Evolutionary conservation across 208 protist genomes (phyloP).

Genomic region (Naegleria gruberi): DNA sequence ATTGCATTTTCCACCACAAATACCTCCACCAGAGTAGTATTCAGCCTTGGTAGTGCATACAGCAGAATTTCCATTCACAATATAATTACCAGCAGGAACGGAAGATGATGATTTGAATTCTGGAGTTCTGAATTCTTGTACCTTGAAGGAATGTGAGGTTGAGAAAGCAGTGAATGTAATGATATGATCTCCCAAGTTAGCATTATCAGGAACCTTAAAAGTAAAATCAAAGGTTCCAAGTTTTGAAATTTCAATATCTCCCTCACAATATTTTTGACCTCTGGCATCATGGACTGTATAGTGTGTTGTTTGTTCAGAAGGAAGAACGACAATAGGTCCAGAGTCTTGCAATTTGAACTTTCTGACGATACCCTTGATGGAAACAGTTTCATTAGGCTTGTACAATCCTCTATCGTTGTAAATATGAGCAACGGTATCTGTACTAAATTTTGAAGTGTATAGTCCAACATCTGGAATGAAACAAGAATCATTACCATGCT

Average conservation of each 20-base stretch:
- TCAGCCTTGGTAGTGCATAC: background rate
- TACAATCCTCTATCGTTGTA: conserved; percentile 9
- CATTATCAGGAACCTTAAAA: background rate
- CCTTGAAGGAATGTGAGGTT: background rate
- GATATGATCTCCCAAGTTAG: background rate
- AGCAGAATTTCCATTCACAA: background rate
- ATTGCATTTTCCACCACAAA: background rate
- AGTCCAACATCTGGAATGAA: background rate
- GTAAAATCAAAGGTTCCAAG: background rate
- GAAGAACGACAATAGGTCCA: background rate
- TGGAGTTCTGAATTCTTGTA: conserved; percentile 18
- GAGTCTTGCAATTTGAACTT: background rate
- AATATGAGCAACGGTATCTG: background rate
- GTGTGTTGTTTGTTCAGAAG: too few relatives aligned
- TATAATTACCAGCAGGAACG: background rate
- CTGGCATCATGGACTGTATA: background rate
- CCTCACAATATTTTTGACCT: background rate
- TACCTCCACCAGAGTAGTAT: conserved; percentile 8
- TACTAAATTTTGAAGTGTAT: background rate
- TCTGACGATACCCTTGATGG: background rate
- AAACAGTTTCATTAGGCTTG: conserved; percentile 9
- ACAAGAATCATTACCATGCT: background rate
- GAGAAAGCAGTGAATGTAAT: background rate
- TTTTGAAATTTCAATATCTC: background rate
- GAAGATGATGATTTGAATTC: background rate